Evolutionary conservation across 495 filamentous ascomycete species (phyloP).

Genomic region (Penicillium cosmopolitanum): DNA sequence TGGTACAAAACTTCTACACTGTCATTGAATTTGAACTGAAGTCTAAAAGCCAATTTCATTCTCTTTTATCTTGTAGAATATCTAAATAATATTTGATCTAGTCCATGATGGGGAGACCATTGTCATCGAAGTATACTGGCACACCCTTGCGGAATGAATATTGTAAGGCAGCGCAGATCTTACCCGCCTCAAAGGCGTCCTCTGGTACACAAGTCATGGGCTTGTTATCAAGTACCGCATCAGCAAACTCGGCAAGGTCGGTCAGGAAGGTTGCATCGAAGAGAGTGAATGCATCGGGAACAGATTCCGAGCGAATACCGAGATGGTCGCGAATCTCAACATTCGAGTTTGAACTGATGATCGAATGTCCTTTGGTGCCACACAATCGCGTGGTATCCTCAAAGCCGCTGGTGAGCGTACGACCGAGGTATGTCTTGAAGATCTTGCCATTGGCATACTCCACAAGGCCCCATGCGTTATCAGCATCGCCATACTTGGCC

Average conservation of each 20-base stretch:
- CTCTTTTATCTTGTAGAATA: neutral
- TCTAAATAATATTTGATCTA: slow-evolving; percentile 7
- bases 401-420: slow-evolving; percentile 22
- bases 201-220: slow-evolving; percentile 22
- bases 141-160: slow-evolving; percentile 23
- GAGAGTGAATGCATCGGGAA: slow-evolving; percentile 23
- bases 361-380: slow-evolving; percentile 23
- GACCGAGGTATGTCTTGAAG: slow-evolving; percentile 22
- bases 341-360: slow-evolving; percentile 23
- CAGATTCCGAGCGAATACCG: slow-evolving; percentile 21
- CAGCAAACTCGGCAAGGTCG: slow-evolving; percentile 22
- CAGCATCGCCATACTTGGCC: slow-evolving; percentile 20
- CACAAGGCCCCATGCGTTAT: slow-evolving; percentile 23
- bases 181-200: slow-evolving; percentile 25
- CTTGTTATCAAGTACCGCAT: slow-evolving; percentile 23
- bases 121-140: slow-evolving; percentile 21
- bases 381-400: slow-evolving; percentile 23
- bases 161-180: slow-evolving; percentile 23
- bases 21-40: too few species aligned
- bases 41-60: too few species aligned
- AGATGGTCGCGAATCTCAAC: slow-evolving; percentile 22
- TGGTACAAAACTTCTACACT: too few species aligned
- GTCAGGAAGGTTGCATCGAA: slow-evolving; percentile 21
- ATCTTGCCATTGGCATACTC: slow-evolving; percentile 25
- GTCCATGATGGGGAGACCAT: slow-evolving; percentile 21